Evolutionary conservation across 1,284 basidiomycete genomes (phyloP).

Genomic region (Boletus semigastroideus): DNA sequence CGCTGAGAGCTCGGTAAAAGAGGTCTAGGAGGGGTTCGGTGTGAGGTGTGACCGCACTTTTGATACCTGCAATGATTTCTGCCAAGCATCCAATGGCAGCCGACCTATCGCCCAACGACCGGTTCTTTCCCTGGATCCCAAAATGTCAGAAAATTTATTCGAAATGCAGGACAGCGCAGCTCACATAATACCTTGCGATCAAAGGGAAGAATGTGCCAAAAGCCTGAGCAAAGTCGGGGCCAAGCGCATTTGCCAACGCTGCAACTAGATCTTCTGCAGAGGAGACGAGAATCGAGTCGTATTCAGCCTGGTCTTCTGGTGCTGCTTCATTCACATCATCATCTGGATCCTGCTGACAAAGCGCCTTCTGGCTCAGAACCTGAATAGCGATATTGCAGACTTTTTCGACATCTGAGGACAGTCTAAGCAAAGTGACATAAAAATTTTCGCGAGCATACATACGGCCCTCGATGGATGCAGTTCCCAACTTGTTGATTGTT

Average conservation of each 20-base stretch:
- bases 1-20: slow-evolving; percentile 81
- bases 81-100: slow-evolving; percentile 93
- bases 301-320: slow-evolving; percentile 88
- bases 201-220: slow-evolving; percentile 88
- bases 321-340: slow-evolving; percentile 85
- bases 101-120: slow-evolving; percentile 89
- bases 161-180: slow-evolving; percentile 32
- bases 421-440: slow-evolving; percentile 6
- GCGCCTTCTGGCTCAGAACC: slow-evolving; percentile 89
- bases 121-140: slow-evolving; percentile 67
- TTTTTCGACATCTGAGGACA: slow-evolving; percentile 66
- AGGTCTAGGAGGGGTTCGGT: slow-evolving; percentile 85
- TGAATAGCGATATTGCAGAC: slow-evolving; percentile 80
- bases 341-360: slow-evolving; percentile 96
- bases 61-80: slow-evolving; percentile 94
- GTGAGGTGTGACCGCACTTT: slow-evolving; percentile 81
- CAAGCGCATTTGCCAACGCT: slow-evolving; percentile 84
- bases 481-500: slow-evolving; percentile 89
- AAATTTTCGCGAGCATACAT: slow-evolving; percentile 30
- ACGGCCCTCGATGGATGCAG: slow-evolving; percentile 77
- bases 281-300: slow-evolving; percentile 93
- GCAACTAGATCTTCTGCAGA: slow-evolving; percentile 95
- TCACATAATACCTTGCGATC: slow-evolving; percentile 90
- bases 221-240: slow-evolving; percentile 81
- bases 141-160: slow-evolving; percentile 9